Evolutionary conservation across 2,329 filamentous ascomycete genomes (phyloP), one percentile per base, ranked within the genome.

Genomic region (Kalmusia sp.): DNA sequence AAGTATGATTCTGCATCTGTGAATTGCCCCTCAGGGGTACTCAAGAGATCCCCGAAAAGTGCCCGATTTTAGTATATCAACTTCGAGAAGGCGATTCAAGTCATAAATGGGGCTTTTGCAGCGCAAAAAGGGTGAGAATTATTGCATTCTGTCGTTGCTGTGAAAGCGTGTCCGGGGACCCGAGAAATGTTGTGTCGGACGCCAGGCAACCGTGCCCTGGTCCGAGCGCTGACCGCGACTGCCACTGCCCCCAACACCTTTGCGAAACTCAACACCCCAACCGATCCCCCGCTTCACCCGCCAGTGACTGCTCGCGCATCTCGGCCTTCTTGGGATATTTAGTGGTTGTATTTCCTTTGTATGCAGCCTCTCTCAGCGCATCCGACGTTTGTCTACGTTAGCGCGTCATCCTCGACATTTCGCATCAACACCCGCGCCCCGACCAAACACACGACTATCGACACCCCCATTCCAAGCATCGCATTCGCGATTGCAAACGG

Each of bases 31-130:
- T 31, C 31, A 45, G 37, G 46, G 51, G 51, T 49, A 46, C 43
- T 7, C 45, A 44, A 44, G 47, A 70, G 65, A 69, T 58, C 61
- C 64, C 64, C 67, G 63, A 70, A 70, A 71, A 62, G 25, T 34
- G 51, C 57, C 55, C 52, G 57, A 58, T 60, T 51, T 35, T 25
- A 43, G 43, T 47, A 27, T 17, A 25, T 22, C 6, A n/a, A 38
- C 21, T 22, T 51, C 14, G 31, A 9, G 27, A 24, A 40, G 24
- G 38, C 27, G 30, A 12, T 52, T 59, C 50, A 38, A 11, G 28
- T 30, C 25, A 40, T 35, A 22, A n/a, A 46, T 34, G 22, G 28
- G 2, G 11, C 15, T n/a, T 45, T 38, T 34, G 4, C 22, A 30
- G 47, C 19, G 54, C 39, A 41, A 24, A 45, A 30, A 25, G 31